Conservation (phyloP, 257 asterid genomes). For the Plantago major region DNA sequence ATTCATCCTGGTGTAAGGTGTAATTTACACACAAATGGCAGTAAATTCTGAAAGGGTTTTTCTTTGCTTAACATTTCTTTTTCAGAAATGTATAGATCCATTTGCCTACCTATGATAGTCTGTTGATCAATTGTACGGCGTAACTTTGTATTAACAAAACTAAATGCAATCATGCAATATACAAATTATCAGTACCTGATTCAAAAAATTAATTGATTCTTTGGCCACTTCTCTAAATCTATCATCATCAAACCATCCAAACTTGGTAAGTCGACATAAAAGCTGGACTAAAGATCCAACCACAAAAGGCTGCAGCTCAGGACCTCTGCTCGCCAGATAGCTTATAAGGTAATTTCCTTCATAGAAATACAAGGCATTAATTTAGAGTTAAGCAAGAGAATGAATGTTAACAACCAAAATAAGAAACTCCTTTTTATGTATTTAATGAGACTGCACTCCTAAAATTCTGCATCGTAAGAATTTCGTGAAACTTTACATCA, state of each 20-base stretch:
- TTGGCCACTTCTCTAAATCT: slow-evolving; percentile 81
- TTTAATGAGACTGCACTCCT: slow-evolving; percentile 5
- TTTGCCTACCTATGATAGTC: neutral
- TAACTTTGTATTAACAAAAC: slow-evolving; percentile 15
- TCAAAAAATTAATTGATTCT: slow-evolving; percentile 83
- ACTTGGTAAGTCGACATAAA: slow-evolving; percentile 89
- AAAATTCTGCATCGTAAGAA: slow-evolving; percentile 12
- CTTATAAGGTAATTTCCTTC: slow-evolving; percentile 95
- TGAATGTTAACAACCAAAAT: slow-evolving; percentile 4
- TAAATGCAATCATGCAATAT: slow-evolving; percentile 7
- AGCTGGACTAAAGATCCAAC: slow-evolving; percentile 85
- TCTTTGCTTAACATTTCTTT: neutral
- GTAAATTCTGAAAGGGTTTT: too few species aligned
- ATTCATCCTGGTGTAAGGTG: too few species aligned
- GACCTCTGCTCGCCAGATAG: slow-evolving; percentile 97
- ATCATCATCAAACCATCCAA: slow-evolving; percentile 98
- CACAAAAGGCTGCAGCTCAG: slow-evolving; percentile 91
- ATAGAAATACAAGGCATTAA: slow-evolving; percentile 43
- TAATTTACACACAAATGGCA: too few species aligned
- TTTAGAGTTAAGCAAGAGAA: slow-evolving; percentile 20
- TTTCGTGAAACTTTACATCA: slow-evolving; percentile 7
- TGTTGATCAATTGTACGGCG: neutral
- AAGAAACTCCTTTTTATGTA: neutral
- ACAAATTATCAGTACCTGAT: slow-evolving; percentile 53
- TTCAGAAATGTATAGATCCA: neutral